Evolutionary conservation across 2,329 filamentous ascomycete genomes (phyloP), one percentile per base, ranked within the genome.

Genomic region (Zasmidium angulare): DNA sequence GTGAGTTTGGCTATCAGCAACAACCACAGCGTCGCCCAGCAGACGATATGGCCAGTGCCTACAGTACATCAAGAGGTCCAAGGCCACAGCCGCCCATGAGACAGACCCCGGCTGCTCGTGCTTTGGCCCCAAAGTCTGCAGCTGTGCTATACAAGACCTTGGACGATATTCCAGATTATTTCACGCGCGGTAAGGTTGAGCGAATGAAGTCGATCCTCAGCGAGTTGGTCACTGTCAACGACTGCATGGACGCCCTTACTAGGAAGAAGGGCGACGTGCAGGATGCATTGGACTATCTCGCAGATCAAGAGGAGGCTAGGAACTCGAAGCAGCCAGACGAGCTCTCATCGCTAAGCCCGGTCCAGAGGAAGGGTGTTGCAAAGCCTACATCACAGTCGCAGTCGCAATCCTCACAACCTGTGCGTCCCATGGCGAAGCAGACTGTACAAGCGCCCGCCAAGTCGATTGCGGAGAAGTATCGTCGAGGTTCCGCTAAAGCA

Each of bases 391-490:
- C 61, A 23, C 58, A 62, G 20, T 52, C 51, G 3, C 43, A 61
- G 31, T 40, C 46, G 12, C 50, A 58, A 46, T 52, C 61, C 10
- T 66, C 63, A 17, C 64, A 67, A 36, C 68, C 68, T 29, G 36
- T 60, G 2, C 64, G 83, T 66, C 74, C 77, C 54, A 75, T 76
- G n/a, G 81, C 81, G 49, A 82, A 82, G 71, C 81, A 84, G 63
- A 77, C 80, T 52, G 77, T 86, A 29, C 83, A 84, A 63, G 78
- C 77, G 11, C 82, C 82, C 4, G 78, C 77, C 14, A 81, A 79
- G 59, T 81, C 77, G 4, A 85, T 90, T 58, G 80, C 83, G 7
- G 70, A 75, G 58, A 72, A 69, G 56, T 75, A 74, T 55, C 64
- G 57, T 14, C 50, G 43, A 20, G 11, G 20, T 11, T 46, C 46